Base-by-base conservation (phyloP, 1,284 basidiomycete species). In the Rhodotorula mucilaginosa region DNA sequence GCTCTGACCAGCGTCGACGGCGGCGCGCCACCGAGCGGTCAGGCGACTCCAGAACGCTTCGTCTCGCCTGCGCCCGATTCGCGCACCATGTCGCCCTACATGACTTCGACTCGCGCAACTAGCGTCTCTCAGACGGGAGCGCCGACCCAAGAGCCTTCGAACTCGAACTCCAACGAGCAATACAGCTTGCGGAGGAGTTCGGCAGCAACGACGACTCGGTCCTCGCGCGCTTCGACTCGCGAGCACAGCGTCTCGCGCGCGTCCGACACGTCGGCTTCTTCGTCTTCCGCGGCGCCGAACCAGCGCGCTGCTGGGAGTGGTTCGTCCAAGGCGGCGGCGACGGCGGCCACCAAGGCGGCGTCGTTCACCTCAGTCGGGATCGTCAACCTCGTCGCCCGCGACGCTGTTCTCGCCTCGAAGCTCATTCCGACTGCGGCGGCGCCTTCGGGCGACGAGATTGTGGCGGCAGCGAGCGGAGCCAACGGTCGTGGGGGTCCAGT, bases 321-420 rank as follows among this genome's bases (percentile, higher is more conserved):
- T 6, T 16, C 26, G 13, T 31, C 66, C 21, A 10, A 57, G 26
- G 4, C 48, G 7, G 23, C 49, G 19, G 6, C 48, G 4, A 8
- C 34, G n/a, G 46, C 51, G 19, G 29, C 57, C 2, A 26, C 51
- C 21, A 48, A 57, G 6, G 65, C 52, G 7, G 51, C 66, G 26
- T 26, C 58, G 31, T 18, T 16, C 54, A 26, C 54, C n/a, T 34
- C 44, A 18, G 3, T 23, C 26, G 29, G 15, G 29, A 2, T 57
- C 63, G 57, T 72, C 61, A 76, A 75, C 66, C 69, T 76, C 52
- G 75, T 76, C 61, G 66, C 75, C 6, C 70, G 74, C 23, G 73
- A 76, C 34, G 75, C 75, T 6, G 63, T 76, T 23, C 65, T 66
- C n/a, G 71, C 71, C 5, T 52, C 71, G 13, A 48, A 71, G 34